A percentile compares a stretch with the other conserved stretches of the same genome.
Conservation (phyloP, 1,284 basidiomycete species). For the Bjerkandera adusta region DNA sequence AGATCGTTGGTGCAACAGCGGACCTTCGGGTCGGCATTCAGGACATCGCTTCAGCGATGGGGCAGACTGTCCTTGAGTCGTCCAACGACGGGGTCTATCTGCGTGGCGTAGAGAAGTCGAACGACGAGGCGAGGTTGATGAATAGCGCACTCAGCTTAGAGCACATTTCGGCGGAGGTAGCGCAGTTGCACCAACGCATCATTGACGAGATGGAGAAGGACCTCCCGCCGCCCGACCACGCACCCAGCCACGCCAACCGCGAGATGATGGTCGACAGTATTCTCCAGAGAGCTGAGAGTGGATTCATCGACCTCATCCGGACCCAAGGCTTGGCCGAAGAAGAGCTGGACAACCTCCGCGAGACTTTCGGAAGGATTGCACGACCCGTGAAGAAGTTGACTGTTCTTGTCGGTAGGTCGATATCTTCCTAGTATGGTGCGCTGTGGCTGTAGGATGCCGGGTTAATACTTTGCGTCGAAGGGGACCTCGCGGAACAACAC, state of each 20-base stretch:
- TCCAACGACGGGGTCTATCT: too few species aligned
- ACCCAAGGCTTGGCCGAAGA: conserved; percentile 19
- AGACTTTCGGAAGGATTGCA: conserved; percentile 6
- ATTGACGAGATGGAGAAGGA: conserved; percentile 16
- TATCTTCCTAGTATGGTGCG: too few species aligned
- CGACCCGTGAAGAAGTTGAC: conserved; percentile 1
- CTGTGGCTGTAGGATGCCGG: not conserved
- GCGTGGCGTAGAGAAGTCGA: too few species aligned
- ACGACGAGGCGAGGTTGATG: too few species aligned
- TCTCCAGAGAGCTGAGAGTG: conserved; percentile 13
- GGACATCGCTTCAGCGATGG: too few species aligned
- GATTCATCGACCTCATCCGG: conserved; percentile 10
- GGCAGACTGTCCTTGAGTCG: too few species aligned
- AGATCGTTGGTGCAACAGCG: too few species aligned
- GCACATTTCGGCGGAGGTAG: too few species aligned
- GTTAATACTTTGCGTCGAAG: conserved; percentile 15
- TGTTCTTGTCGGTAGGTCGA: conserved; percentile 11
- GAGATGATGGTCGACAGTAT: conserved; percentile 8
- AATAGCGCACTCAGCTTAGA: too few species aligned
- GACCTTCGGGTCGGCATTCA: too few species aligned
- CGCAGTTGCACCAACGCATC: too few species aligned
- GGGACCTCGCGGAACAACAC: conserved; percentile 29
- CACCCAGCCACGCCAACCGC: conserved; percentile 21
- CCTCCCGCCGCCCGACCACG: conserved; percentile 24
- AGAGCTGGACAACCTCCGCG: conserved; percentile 9